Evolutionary conservation across 2,329 filamentous ascomycete genomes (phyloP), one percentile per base, ranked within the genome.

Genomic region (Alternaria incomplexa): DNA sequence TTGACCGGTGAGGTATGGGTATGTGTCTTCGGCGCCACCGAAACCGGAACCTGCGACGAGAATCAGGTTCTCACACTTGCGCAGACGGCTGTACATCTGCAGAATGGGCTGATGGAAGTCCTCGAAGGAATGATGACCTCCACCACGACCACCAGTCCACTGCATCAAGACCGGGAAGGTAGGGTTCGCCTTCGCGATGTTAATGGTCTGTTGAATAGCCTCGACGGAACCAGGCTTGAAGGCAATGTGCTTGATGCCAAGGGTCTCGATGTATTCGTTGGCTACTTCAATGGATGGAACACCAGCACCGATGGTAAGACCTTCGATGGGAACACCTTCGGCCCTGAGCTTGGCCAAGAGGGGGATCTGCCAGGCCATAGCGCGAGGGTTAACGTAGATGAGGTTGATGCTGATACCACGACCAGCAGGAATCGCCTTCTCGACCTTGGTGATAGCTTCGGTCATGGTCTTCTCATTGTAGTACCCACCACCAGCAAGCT

Each of bases 181-280:
- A 1, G 82, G 81, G 68, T 84, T 81, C 2, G 80, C 79, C 61
- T 81, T 82, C 9, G 83, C 83, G 55, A 85, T 83, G 65, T 82
- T 82, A 69, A 84, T 80, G 2, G 82, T 82, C 57, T 83, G 78
- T 58, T 82, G 81, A 45, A 85, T 84, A 2, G 81, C 79, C 43
- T 81, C 79, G 2, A 78, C 73, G 2, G 83, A 84, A 40, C 82
- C 83, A 17, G 83, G 83, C 71, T 85, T 85, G 75, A 85, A 83
- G 12, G 77, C 76, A 58, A 85, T 84, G 68, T 84, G 81, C 72
- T 82, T 81, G 56, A 84, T 78, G 11, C 83, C 83, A 9, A 85
- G 71, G 4, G 94, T 98, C 81, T 79, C 70, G 53, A 85, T 84
- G 68, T 84, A 85, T 61, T 83, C 83, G 47, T 81, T 82, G 58